Base-by-base conservation (phyloP, 129 eudicot genomes). In the Solidago caesia region DNA sequence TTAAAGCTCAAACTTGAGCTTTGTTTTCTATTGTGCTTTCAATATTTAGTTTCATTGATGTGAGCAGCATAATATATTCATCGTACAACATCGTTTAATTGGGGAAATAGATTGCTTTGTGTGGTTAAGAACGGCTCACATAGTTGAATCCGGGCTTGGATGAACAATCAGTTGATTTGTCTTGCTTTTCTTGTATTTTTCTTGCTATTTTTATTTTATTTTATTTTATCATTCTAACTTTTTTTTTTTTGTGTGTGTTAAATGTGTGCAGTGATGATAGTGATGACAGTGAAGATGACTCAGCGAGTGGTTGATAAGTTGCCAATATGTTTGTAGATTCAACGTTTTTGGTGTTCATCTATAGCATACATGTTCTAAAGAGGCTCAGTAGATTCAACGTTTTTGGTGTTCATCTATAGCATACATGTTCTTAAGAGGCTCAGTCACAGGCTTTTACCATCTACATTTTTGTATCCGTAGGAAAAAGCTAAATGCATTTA, bases 241-340 rank as follows among this genome's bases (percentile, higher is more conserved):
- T 33, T 45, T 45, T 25, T 0, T 33, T 45, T 45, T 58, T 11
- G 21, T 21, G 21, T 59, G 1, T 12, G 25, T 57, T 41, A 21
- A 29, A 61, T 65, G 57, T 55, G 42, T 83, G 83, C 88, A 94
- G 98, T 73, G 97, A 90, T 72, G 97, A 75, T 70, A 84, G 90
- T 68, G 98, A 85, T 9, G 92, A 85, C 78, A 84, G 96, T 72
- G 97, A 84, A 80, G 96, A 88, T 80, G 96, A 90, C 44, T 64
- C 72, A 21, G 81, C 83, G 11, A 81, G 81, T 70, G 82, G 89
- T 75, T 92, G 79, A 89, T 67, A 16, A 63, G 49, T 47, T 72
- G 59, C 65, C 65, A 0, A 77, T 61, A 65, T 66, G 75, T 73
- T 39, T 56, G 82, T 79, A 79, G 81, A 64, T 77, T 65, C 71